Percentiles rank a stretch among this genome's conserved stretches.
phyloP scores from a whole-genome alignment of 73 alveolate genomes.

The Diophrys sp. region DNA sequence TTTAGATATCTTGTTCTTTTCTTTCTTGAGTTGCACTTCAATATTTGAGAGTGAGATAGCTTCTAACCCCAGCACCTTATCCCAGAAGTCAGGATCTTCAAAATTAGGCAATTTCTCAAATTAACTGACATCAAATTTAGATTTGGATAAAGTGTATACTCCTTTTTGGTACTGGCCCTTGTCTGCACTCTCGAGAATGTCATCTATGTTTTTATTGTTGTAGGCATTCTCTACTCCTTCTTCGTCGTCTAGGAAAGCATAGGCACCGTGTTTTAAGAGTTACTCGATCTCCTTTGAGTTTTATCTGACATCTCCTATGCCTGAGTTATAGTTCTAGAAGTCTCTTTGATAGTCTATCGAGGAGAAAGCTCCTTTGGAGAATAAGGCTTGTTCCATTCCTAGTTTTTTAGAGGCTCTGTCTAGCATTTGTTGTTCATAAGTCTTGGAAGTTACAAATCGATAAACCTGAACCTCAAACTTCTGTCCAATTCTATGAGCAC shows the following conservation, averaged over 20 bases:
- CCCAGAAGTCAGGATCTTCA: constrained; percentile 90
- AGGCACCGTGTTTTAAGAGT: constrained; percentile 80
- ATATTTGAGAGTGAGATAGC: constrained; percentile 49
- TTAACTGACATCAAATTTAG: constrained; percentile 72
- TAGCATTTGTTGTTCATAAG: constrained; percentile 97
- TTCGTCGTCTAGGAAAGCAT: constrained; percentile 61
- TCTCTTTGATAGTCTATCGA: constrained; percentile 11
- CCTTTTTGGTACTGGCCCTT: constrained; percentile 59
- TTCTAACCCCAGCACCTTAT: constrained; percentile 61
- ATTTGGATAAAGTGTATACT: constrained; percentile 61
- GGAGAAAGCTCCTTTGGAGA: constrained; percentile 71
- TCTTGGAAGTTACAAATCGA: constrained; percentile 90
- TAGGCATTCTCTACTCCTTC: constrained; percentile 37
- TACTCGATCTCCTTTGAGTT: constrained; percentile 82
- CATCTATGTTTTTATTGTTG: constrained; percentile 70
- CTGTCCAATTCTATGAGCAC: constrained; percentile 99
- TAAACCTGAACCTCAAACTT: constrained; percentile 95
- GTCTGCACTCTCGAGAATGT: constrained; percentile 60
- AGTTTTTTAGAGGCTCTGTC: constrained; percentile 87
- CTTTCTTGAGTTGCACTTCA: constrained; percentile 60
- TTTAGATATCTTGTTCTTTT: constrained; percentile 51
- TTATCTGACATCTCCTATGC: constrained; percentile 38
- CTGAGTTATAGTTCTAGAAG: neutral
- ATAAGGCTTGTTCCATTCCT: constrained; percentile 92
- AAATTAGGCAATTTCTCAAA: constrained; percentile 68